Percentiles rank a stretch among this genome's conserved stretches.
These are phyloP conservation scores for Aquilaria yunnanensis DNA, from an alignment of 345 rosid species.

Conservation along the genomic window DNA sequence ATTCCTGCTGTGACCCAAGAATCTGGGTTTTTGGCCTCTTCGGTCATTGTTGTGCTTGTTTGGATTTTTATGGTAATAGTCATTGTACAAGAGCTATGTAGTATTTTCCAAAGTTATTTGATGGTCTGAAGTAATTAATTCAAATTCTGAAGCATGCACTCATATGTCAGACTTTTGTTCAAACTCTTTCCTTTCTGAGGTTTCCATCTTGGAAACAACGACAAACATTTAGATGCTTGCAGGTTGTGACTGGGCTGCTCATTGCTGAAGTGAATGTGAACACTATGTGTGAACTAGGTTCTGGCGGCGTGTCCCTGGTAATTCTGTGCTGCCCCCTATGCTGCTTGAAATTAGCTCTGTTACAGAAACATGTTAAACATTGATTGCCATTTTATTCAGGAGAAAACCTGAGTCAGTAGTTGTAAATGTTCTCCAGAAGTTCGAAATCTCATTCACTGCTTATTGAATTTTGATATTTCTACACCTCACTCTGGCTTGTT, in stretches of 20 bases:
- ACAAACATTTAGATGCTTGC: constrained; percentile 8
- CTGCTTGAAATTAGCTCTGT: background rate
- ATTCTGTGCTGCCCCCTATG: background rate
- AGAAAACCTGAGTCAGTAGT: too few relatives aligned
- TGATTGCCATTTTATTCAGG: background rate
- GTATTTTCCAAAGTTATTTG: too few relatives aligned
- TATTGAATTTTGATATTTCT: background rate
- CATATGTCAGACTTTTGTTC: background rate
- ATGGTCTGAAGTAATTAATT: too few relatives aligned
- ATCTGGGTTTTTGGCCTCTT: constrained; percentile 80
- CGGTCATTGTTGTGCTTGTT: constrained; percentile 64
- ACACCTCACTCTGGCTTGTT: constrained; percentile 12
- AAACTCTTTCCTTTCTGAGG: background rate
- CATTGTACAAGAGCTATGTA: too few relatives aligned
- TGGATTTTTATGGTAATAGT: constrained; percentile 73
- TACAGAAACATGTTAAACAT: background rate
- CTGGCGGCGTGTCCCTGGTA: constrained; percentile 94
- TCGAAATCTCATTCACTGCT: background rate
- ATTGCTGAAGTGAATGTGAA: constrained; percentile 87
- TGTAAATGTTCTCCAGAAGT: background rate
- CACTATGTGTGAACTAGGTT: constrained; percentile 89
- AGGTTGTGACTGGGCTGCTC: constrained; percentile 88
- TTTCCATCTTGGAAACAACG: background rate
- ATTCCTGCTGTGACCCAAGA: constrained; percentile 94
- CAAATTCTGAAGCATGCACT: background rate